These are phyloP conservation scores for Ceratobasidium sp. DNA, from an alignment of 1,284 basidiomycete genomes.

Conservation along the genomic window DNA sequence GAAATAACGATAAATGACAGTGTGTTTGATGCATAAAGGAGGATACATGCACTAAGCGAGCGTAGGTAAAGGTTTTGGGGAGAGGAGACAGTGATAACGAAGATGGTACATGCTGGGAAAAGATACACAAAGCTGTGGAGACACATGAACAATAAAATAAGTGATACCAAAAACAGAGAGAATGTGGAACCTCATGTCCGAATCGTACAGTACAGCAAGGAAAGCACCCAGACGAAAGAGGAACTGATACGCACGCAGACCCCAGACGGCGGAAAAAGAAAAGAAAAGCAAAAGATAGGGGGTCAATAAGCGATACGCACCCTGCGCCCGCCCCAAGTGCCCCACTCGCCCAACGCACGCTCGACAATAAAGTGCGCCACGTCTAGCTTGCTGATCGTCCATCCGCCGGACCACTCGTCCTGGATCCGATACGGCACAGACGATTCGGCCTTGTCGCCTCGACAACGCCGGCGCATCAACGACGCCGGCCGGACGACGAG, in stretches of 20 bases:
- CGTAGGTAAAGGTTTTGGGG: neutral
- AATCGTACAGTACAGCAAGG: neutral
- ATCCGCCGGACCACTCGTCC: constrained; percentile 28
- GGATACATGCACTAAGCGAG: neutral
- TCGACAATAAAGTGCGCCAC: constrained; percentile 32
- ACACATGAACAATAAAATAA: neutral
- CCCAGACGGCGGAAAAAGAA: neutral
- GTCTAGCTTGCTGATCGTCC: constrained; percentile 33
- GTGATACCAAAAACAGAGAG: neutral
- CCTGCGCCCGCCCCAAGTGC: constrained; percentile 18
- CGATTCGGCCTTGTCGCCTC: constrained; percentile 15
- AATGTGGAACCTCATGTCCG: neutral
- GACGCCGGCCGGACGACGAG: constrained; percentile 22
- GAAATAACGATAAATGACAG: neutral
- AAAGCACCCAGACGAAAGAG: too few species aligned
- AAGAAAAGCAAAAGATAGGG: neutral
- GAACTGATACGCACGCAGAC: too few species aligned
- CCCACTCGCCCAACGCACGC: constrained; percentile 23
- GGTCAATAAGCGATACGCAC: constrained; percentile 31
- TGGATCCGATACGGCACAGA: constrained; percentile 29
- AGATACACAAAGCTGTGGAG: constrained; percentile 3
- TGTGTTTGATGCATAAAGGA: neutral
- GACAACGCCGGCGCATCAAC: constrained; percentile 26
- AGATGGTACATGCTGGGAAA: constrained; percentile 18
- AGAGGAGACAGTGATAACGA: neutral